These are phyloP conservation scores for Phytophthora multivora DNA, from an alignment of 352 stramenopile genomes.

Conservation along the genomic window DNA sequence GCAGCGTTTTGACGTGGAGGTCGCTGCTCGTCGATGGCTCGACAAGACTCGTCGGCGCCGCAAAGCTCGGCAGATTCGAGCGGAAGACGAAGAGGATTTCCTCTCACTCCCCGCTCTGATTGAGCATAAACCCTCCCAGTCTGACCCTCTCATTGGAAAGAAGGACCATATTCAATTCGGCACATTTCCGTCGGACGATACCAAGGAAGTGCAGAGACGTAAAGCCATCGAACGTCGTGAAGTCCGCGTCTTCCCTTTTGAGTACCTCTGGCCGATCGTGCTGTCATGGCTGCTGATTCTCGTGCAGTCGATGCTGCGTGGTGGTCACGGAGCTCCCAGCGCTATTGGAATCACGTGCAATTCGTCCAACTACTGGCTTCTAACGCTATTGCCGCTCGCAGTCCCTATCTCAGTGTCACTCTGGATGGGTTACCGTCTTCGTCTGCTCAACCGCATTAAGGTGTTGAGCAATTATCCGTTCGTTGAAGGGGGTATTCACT, in stretches of 20 bases:
- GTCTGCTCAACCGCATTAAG: slow-evolving; percentile 61
- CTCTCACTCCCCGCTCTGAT: slow-evolving; percentile 50
- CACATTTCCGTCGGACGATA: slow-evolving; percentile 48
- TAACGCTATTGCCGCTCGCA: slow-evolving; percentile 83
- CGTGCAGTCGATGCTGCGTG: slow-evolving; percentile 59
- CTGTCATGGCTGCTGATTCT: slow-evolving; percentile 67
- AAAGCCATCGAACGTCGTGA: slow-evolving; percentile 44
- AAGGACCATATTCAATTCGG: slow-evolving; percentile 31
- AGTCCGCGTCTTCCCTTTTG: slow-evolving; percentile 46
- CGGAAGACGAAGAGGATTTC: slow-evolving; percentile 69
- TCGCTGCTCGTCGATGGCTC: slow-evolving; percentile 63
- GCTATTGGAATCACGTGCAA: slow-evolving; percentile 92
- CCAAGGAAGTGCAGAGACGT: slow-evolving; percentile 30
- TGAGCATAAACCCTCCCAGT: slow-evolving; percentile 15
- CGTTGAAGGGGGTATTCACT: slow-evolving; percentile 94
- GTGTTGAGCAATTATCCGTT: slow-evolving; percentile 71
- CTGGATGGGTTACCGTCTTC: slow-evolving; percentile 53
- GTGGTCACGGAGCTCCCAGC: slow-evolving; percentile 62
- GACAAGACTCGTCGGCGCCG: slow-evolving; percentile 51
- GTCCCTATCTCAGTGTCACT: slow-evolving; percentile 60
- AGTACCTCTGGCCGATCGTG: slow-evolving; percentile 52
- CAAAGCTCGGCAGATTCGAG: slow-evolving; percentile 39
- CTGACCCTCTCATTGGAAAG: slow-evolving; percentile 16
- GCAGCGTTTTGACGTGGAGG: slow-evolving; percentile 62
- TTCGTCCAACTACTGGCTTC: slow-evolving; percentile 90